Conservation (phyloP, 345 rosid genomes). For the Hypericum perforatum region DNA sequence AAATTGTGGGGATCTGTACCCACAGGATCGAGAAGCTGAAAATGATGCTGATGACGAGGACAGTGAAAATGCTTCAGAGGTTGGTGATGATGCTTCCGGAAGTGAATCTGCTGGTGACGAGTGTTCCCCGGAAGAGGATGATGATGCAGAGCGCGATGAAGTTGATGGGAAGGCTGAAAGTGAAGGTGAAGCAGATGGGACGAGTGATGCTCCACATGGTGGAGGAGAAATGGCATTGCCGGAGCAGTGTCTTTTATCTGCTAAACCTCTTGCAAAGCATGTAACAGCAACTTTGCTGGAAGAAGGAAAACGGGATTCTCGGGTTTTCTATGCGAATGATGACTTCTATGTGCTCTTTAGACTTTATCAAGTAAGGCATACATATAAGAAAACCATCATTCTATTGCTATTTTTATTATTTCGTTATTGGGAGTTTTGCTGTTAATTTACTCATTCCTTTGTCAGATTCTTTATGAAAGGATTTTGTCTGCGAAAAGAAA, state of each 20-base stretch:
- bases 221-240: slow-evolving; percentile 57
- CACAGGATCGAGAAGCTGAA: slow-evolving; percentile 45
- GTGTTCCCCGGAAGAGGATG: slow-evolving; percentile 84
- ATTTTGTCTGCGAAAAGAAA: slow-evolving; percentile 63
- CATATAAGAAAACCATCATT: neutral
- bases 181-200: slow-evolving; percentile 87
- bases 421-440: slow-evolving; percentile 5
- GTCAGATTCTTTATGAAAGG: slow-evolving; percentile 77
- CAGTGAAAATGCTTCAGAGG: slow-evolving; percentile 78
- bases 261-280: slow-evolving; percentile 81
- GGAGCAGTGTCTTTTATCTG: slow-evolving; percentile 50
- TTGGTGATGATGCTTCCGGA: slow-evolving; percentile 66
- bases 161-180: slow-evolving; percentile 83
- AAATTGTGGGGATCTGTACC: slow-evolving; percentile 31
- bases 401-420: neutral
- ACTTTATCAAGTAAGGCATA: slow-evolving; percentile 71
- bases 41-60: slow-evolving; percentile 77
- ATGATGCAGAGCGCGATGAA: slow-evolving; percentile 67
- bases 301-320: slow-evolving; percentile 37
- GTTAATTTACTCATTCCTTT: neutral
- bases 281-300: slow-evolving; percentile 37
- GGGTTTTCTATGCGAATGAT: slow-evolving; percentile 80
- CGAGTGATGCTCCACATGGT: slow-evolving; percentile 38
- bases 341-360: slow-evolving; percentile 86
- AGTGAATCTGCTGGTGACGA: slow-evolving; percentile 88